These are phyloP conservation scores for Delphinella strobiligena DNA, from an alignment of 2,329 filamentous ascomycete genomes.

Conservation along the genomic window DNA sequence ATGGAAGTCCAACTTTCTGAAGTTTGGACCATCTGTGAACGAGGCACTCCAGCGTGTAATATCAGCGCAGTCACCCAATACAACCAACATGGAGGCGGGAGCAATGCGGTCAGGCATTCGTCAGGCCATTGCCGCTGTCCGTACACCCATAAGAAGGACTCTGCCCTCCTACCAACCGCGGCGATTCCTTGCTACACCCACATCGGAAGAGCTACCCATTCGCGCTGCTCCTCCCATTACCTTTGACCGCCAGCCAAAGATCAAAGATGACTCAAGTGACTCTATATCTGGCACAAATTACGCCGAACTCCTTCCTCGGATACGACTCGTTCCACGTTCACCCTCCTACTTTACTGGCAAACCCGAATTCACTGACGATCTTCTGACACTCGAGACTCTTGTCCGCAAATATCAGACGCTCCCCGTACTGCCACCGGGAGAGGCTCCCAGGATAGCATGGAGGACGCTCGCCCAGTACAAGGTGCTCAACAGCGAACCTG, in stretches of 20 bases:
- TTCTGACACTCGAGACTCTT: conserved; percentile 61
- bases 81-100: conserved; percentile 18
- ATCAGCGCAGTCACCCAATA: no score
- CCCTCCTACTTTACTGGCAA: conserved; percentile 91
- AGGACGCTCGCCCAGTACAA: conserved; percentile 67
- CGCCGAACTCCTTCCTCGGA: conserved; percentile 18
- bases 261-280: conserved; percentile 9
- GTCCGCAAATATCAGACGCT: conserved; percentile 60
- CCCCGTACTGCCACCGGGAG: conserved; percentile 51
- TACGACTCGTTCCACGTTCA: conserved; percentile 70
- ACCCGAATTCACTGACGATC: conserved; percentile 74
- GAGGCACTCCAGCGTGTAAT: no score
- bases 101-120: conserved; percentile 18
- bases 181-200: conserved; percentile 18
- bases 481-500: conserved; percentile 54
- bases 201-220: conserved; percentile 12
- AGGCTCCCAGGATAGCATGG: conserved; percentile 69
- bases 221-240: conserved; percentile 18
- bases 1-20: no score
- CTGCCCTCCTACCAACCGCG: conserved; percentile 11
- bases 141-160: conserved; percentile 12
- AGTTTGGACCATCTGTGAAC: no score
- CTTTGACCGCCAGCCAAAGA: conserved; percentile 2
- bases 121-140: conserved; percentile 16
- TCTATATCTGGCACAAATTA: conserved; percentile 8